Conservation (phyloP, 805 yeast species). For the Suhomyces vadensis region DNA sequence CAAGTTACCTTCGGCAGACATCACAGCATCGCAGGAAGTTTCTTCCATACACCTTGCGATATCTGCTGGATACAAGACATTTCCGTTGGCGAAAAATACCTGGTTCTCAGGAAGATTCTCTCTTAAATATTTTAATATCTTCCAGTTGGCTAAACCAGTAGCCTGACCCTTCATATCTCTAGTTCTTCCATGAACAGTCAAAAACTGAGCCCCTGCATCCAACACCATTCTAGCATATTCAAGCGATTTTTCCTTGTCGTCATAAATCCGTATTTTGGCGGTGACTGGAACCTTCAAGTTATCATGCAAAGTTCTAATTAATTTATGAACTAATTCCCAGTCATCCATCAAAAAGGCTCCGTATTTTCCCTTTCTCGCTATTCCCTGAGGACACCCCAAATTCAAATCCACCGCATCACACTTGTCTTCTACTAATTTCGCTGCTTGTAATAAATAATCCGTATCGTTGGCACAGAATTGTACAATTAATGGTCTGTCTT, state of each 20-base stretch:
- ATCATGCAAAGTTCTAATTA: constrained; percentile 72
- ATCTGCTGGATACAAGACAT: constrained; percentile 87
- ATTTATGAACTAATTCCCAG: constrained; percentile 76
- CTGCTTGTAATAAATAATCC: constrained; percentile 77
- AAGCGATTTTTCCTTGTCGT: constrained; percentile 78
- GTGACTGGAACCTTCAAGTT: constrained; percentile 86
- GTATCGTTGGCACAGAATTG: constrained; percentile 98
- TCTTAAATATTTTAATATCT: constrained; percentile 66
- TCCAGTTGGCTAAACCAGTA: constrained; percentile 96
- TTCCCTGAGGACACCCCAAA: constrained; percentile 97
- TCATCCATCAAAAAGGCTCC: constrained; percentile 98
- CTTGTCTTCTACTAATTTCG: constrained; percentile 70
- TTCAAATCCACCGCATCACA: constrained; percentile 97
- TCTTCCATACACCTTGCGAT: constrained; percentile 63
- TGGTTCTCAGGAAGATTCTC: constrained; percentile 78
- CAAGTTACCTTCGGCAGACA: constrained; percentile 96
- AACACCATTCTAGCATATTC: constrained; percentile 87
- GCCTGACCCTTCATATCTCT: constrained; percentile 97
- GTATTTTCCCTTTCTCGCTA: constrained; percentile 90
- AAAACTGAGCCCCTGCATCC: constrained; percentile 91
- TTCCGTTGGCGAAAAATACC: constrained; percentile 93
- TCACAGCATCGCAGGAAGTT: constrained; percentile 82
- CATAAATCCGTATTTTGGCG: constrained; percentile 90
- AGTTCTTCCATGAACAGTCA: constrained; percentile 93
- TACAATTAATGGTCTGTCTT: constrained; percentile 85